Evolutionary conservation across 192 early-diverging fungal species (phyloP), one percentile per base, ranked within the genome.

Genomic region (Backusella psychrophila): DNA sequence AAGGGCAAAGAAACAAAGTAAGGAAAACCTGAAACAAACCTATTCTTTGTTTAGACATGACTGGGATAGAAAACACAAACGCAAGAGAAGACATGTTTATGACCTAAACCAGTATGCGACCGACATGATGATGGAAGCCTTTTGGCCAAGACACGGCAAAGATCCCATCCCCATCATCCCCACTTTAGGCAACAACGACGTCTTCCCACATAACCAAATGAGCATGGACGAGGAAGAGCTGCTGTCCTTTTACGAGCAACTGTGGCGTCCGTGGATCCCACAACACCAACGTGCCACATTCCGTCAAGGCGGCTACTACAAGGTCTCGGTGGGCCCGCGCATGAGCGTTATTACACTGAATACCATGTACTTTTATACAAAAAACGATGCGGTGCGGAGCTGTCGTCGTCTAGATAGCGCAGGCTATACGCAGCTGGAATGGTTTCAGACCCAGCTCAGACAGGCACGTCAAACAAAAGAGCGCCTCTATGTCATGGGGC

Each of bases 301-400:
- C 49, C 86, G 84, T 39, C 75, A 85, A 17, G 91, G 90, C 53
- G 93, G 93, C 2, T 94, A 92, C 74, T 93, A 85, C 76, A 75
- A 77, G 2, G 77, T 80, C 1, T 87, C 91, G 26, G 82, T 93
- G 46, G 76, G 83, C 15, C 82, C 84, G 3, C 81, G 82, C 2
- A 70, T 93, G 34, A 76, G 84, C 0, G 88, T 88, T 36, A 71
- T 92, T 2, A 84, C 91, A 6, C 82, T 94, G 29, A 94, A 94
- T 76, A 92, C 93, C 0, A 81, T 93, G 12, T 94, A 91, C 73
- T 94, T 92, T 76, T 91, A 85, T 68, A 85, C 87, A 26, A 82
- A 88, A 36, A 94, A 94, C 70, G 83, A 88, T 33, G 88, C 87
- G 1, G 90, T 92, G 7, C 87, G 91, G 72, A 91, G 90, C 4